Percentiles rank a stretch among this genome's conserved stretches.
These are phyloP conservation scores for Platanus orientalis DNA, from an alignment of 164 flowering plant genomes.

Conservation along the genomic window DNA sequence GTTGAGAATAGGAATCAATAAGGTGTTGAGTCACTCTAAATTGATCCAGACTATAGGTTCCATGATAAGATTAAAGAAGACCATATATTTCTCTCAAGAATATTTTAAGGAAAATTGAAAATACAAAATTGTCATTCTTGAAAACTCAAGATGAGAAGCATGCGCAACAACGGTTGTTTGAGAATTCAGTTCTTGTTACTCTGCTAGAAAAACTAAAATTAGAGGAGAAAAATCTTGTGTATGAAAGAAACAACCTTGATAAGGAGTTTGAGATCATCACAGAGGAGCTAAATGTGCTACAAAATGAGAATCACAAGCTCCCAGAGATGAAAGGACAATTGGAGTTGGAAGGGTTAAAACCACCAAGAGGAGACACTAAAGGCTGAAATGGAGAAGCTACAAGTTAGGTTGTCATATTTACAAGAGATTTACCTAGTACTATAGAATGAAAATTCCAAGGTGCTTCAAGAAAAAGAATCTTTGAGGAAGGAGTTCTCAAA, in stretches of 20 bases:
- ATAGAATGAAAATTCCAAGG: slow-evolving; percentile 1
- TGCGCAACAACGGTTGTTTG: slow-evolving; percentile 1
- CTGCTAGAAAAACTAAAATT: slow-evolving; percentile 7
- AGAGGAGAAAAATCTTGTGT: slow-evolving; percentile 3
- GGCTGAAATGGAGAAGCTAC: slow-evolving; percentile 1
- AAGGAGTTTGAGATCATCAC: slow-evolving; percentile 7
- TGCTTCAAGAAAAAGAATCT: slow-evolving; percentile 9
- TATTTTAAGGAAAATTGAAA: background rate
- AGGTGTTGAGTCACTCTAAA: background rate
- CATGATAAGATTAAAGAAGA: background rate
- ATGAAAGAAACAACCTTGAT: slow-evolving; percentile 1
- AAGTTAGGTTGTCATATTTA: slow-evolving; percentile 4
- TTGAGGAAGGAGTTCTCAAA: slow-evolving; percentile 7
- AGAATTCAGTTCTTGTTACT: too few species aligned
- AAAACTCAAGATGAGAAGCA: slow-evolving; percentile 6
- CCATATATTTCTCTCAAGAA: slow-evolving; percentile 1
- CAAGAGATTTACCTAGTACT: slow-evolving; percentile 5
- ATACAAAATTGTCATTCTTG: too few species aligned
- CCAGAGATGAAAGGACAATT: slow-evolving; percentile 9
- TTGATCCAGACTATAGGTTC: background rate
- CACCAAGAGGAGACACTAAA: slow-evolving; percentile 7
- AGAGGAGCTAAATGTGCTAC: background rate
- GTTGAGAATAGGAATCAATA: slow-evolving; percentile 15
- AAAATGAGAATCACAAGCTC: slow-evolving; percentile 4
- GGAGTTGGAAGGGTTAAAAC: background rate